Conservation (phyloP, 2,329 filamentous ascomycete species). For the Aspergillus pseudoglaucus region DNA sequence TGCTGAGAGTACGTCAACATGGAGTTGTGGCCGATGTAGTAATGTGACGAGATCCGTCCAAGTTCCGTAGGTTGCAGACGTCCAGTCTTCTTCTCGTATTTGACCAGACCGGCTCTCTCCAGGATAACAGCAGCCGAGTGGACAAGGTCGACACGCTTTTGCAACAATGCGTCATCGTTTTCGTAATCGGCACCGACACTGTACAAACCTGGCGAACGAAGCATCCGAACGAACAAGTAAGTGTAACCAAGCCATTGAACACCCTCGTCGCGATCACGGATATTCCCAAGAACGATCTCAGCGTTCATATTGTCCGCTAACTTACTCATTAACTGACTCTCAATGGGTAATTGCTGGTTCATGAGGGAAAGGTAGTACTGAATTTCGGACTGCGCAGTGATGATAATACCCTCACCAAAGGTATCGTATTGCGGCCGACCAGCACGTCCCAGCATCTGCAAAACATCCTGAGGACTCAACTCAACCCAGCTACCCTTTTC, state of each 20-base stretch:
- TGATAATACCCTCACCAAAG: conserved; percentile 97
- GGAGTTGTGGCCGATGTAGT: conserved; percentile 93
- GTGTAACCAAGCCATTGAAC: conserved; percentile 99
- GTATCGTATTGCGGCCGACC: conserved; percentile 95
- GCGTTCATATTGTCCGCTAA: conserved; percentile 95
- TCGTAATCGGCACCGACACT: conserved; percentile 95
- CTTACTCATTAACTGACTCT: conserved; percentile 90
- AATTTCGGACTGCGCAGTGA: conserved; percentile 89
- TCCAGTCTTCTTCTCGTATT: conserved; percentile 91
- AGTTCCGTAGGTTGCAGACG: conserved; percentile 86
- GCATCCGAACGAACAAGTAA: conserved; percentile 95
- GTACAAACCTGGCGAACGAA: conserved; percentile 88
- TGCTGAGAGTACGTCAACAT: conserved; percentile 97
- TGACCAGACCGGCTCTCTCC: conserved; percentile 80
- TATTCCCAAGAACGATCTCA: conserved; percentile 88
- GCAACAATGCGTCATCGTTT: conserved; percentile 82
- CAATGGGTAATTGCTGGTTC: conserved; percentile 95
- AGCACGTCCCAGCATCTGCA: conserved; percentile 97
- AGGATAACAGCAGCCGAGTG: conserved; percentile 86
- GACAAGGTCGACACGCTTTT: conserved; percentile 94
- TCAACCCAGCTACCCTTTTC: conserved; percentile 99
- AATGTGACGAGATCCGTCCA: conserved; percentile 91
- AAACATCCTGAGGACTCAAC: conserved; percentile 89
- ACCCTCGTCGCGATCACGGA: conserved; percentile 84
- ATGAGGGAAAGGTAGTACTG: conserved; percentile 95